phyloP scores from a whole-genome alignment of 169 alveolate genomes.

The Pseudocohnilembus persalinus region DNA sequence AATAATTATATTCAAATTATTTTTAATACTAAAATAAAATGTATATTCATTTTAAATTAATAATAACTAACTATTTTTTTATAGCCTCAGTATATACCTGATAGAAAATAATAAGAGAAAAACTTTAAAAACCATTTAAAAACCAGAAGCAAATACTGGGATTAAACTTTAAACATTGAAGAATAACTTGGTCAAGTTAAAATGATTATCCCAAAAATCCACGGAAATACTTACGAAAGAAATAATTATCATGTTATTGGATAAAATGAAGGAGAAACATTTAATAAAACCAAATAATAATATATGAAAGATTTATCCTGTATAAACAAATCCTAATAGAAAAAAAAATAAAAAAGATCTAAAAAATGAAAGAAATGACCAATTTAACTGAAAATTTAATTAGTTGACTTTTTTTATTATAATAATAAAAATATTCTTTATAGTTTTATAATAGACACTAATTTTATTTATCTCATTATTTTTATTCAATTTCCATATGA shows the following conservation, averaged over 20 bases:
- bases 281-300: conserved; percentile 11
- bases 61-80: neutral
- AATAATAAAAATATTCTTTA: too few species aligned
- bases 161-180: conserved; percentile 8
- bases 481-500: too few species aligned
- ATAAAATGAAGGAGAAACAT: neutral
- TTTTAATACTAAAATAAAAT: neutral
- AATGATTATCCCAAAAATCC: conserved; percentile 6
- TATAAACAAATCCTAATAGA: neutral
- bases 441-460: too few species aligned
- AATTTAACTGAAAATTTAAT: too few species aligned
- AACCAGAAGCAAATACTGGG: conserved; percentile 7
- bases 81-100: neutral
- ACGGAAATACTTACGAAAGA: neutral
- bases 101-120: conserved; percentile 3
- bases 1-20: too few species aligned
- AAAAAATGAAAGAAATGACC: too few species aligned
- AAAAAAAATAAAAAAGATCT: too few species aligned
- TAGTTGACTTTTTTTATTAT: too few species aligned
- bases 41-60: too few species aligned
- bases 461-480: too few species aligned
- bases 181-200: neutral
- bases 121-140: neutral
- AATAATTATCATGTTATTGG: neutral
- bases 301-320: conserved; percentile 8